Percentiles rank a stretch among this genome's conserved stretches.
Conservation (phyloP, 306 rosid genomes). For the Medicago ruthenica region DNA sequence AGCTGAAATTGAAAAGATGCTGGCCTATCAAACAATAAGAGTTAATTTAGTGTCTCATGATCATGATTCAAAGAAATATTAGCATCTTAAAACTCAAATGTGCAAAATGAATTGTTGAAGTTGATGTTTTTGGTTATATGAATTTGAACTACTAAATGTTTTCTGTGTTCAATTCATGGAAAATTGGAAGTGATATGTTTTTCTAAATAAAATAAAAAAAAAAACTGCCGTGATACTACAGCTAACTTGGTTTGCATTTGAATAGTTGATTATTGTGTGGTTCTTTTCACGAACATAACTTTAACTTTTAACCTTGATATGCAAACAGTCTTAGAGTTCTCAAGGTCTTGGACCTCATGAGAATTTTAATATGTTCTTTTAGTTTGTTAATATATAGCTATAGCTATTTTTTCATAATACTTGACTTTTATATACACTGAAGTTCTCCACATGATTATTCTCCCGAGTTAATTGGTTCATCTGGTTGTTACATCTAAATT, state of each 20-base stretch:
- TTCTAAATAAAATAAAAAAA: neutral
- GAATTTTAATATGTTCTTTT: conserved; percentile 11
- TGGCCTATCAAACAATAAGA: conserved; percentile 3
- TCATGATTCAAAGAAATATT: neutral
- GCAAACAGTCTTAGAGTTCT: conserved; percentile 18
- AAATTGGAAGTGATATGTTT: neutral
- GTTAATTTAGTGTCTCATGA: neutral
- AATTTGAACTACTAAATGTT: conserved; percentile 10
- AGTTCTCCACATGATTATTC: neutral
- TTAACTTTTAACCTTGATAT: neutral
- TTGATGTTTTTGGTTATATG: conserved; percentile 1
- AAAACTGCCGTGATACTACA: neutral
- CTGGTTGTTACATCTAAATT: neutral
- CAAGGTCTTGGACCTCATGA: conserved; percentile 20
- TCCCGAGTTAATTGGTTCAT: neutral
- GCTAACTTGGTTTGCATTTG: neutral
- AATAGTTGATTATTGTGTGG: neutral
- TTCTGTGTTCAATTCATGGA: neutral
- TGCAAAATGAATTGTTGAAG: conserved; percentile 6
- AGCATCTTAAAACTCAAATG: neutral
- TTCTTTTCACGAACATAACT: neutral
- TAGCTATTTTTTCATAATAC: neutral
- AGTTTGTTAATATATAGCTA: neutral
- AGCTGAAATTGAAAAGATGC: conserved; percentile 6
- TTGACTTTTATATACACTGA: neutral